Evolutionary conservation across 169 alveolate genomes (phyloP).

Genomic region (Plasmodium inui): DNA sequence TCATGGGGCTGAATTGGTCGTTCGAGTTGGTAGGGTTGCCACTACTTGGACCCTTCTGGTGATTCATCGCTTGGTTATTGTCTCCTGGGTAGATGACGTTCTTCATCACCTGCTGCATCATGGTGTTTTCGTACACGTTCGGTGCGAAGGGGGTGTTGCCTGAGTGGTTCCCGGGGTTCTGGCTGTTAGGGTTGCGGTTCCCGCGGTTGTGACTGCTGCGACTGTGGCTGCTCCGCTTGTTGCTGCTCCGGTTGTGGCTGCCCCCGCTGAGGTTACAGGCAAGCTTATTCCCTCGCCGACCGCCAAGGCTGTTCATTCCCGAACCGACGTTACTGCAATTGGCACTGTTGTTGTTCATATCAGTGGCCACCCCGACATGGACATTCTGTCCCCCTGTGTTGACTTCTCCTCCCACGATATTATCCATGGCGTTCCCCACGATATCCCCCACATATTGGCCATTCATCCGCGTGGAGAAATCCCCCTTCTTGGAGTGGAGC

Average conservation of each 20-base stretch:
- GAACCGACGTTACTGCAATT: neutral
- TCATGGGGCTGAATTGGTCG: constrained; percentile 2
- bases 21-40: constrained; percentile 3
- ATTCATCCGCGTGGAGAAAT: neutral
- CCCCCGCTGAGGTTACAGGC: neutral
- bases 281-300: neutral
- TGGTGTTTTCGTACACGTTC: constrained; percentile 4
- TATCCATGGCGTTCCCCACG: too few relatives aligned
- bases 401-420: neutral
- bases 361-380: neutral
- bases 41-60: neutral
- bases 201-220: neutral
- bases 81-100: neutral
- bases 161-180: neutral
- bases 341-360: neutral
- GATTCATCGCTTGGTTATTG: neutral
- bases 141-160: neutral
- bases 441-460: constrained; percentile 21
- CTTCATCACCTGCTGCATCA: constrained; percentile 6
- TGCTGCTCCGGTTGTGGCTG: neutral
- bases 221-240: too few relatives aligned
- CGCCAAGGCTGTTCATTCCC: neutral
- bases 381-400: neutral
- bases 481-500: constrained; percentile 1
- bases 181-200: neutral